Evolutionary conservation across 768 basidiomycete species (phyloP), one percentile per base, ranked within the genome.

Genomic region (Lentinula raphanica): DNA sequence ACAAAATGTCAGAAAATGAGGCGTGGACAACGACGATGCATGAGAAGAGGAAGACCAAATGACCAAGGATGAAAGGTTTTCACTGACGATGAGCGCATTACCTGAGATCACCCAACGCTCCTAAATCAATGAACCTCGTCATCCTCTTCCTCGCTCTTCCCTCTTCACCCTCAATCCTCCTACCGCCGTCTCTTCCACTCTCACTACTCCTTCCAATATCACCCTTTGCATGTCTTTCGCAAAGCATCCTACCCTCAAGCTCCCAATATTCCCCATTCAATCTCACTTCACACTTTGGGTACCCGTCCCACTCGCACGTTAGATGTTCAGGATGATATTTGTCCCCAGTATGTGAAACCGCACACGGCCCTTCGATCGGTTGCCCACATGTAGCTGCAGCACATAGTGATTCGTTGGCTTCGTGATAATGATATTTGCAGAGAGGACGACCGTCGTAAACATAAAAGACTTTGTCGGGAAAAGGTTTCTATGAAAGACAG

Each of bases 321-420:
- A 97, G 80, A 68, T 94, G 93, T 59, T 91, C 90, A 5, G 93
- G 91, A 68, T 96, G 94, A 72, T 88, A 96, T 29, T 88, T 80
- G 65, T 84, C 85, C 9, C 89, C 88, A 11, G 83, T 74, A 62
- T 94, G 87, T 17, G 90, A 92, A 19, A 95, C 84, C 11, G 94
- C 91, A 68, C 94, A 97, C 1, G 93, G 86, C 1, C 94, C 94
- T 72, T 98, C 94, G 62, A 98, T 93, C 5, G 94, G 94, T 69
- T 88, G 83, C 3, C 90, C 87, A 69, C 94, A 98, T 17, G 75
- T 76, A 12, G 81, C 68, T 2, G 90, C 84, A 9, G 91, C 84
- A 64, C 94, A 98, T 0, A 98, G 78, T 11, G 94, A 94, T 63
- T 88, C 80, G 72, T 96, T 96, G 46, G 86, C 86, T 72, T 94